A percentile compares a stretch with the other conserved stretches of the same genome.
Conservation (phyloP, 371 early-diverging fungal genomes). For the Mucor irregularis region DNA sequence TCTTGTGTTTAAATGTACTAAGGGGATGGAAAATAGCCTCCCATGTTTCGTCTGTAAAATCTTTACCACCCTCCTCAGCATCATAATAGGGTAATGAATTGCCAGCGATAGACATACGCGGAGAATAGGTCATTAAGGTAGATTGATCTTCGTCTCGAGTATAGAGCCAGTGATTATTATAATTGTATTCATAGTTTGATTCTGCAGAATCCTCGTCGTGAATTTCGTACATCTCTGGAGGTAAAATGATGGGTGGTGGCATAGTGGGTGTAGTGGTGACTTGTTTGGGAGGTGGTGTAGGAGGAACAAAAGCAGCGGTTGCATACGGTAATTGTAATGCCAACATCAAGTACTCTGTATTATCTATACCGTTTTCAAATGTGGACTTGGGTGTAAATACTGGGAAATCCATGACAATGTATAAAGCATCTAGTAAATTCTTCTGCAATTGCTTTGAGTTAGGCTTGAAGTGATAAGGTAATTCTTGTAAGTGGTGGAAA, state of each 20-base stretch:
- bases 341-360: background rate
- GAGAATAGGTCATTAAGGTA: background rate
- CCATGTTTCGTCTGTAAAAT: slow-evolving; percentile 9
- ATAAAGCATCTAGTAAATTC: background rate
- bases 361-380: too few species aligned
- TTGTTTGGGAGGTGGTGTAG: background rate
- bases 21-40: slow-evolving; percentile 21
- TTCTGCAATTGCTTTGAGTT: background rate
- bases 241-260: background rate
- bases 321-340: background rate
- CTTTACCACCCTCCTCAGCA: background rate
- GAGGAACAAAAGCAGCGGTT: background rate
- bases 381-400: too few species aligned
- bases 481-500: background rate
- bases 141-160: background rate
- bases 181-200: background rate
- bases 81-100: background rate
- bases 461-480: background rate
- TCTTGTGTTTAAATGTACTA: slow-evolving; percentile 19
- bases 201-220: too few species aligned
- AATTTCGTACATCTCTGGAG: background rate
- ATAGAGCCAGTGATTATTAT: background rate
- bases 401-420: background rate
- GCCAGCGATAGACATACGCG: background rate
- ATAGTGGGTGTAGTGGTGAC: background rate